These are phyloP conservation scores for button mushroom (Agaricus bisporus) DNA, from an alignment of 768 basidiomycete genomes.

Conservation along the genomic window DNA sequence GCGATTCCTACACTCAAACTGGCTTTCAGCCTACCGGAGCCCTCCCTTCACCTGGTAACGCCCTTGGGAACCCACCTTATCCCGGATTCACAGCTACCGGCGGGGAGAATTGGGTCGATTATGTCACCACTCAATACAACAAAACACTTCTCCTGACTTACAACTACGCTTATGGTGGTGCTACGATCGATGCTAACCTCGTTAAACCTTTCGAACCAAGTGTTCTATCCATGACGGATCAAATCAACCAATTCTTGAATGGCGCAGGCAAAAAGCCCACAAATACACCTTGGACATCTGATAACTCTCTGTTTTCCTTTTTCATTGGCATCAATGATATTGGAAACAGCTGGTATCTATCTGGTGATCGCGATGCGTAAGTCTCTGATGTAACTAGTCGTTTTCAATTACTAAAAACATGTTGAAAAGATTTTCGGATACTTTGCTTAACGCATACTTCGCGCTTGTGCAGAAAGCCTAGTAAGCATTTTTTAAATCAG, in stretches of 20 bases:
- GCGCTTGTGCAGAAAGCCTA: conserved; percentile 25
- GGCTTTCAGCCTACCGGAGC: conserved; percentile 36
- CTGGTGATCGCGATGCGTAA: conserved; percentile 44
- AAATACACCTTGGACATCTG: conserved; percentile 48
- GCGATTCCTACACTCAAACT: conserved; percentile 57
- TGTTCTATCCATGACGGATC: conserved; percentile 51
- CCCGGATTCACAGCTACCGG: conserved; percentile 49
- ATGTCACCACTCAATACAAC: conserved; percentile 45
- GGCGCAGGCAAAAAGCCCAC: conserved; percentile 42
- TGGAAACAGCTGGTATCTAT: conserved; percentile 43
- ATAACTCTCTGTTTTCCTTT: conserved; percentile 56
- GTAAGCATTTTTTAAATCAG: not conserved
- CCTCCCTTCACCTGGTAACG: conserved; percentile 40
- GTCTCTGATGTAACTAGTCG: conserved; percentile 13
- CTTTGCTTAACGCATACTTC: conserved; percentile 14
- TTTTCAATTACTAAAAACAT: not conserved
- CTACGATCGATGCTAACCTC: conserved; percentile 54
- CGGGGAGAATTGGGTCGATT: conserved; percentile 57
- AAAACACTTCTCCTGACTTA: conserved; percentile 49
- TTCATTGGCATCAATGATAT: conserved; percentile 74
- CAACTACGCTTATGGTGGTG: conserved; percentile 63
- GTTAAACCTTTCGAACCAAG: conserved; percentile 47
- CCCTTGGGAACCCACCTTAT: conserved; percentile 48
- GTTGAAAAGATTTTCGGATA: conserved; percentile 33
- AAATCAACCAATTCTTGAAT: conserved; percentile 53